Base-by-base conservation (phyloP, 345 rosid species). In the Isatis tinctoria region DNA sequence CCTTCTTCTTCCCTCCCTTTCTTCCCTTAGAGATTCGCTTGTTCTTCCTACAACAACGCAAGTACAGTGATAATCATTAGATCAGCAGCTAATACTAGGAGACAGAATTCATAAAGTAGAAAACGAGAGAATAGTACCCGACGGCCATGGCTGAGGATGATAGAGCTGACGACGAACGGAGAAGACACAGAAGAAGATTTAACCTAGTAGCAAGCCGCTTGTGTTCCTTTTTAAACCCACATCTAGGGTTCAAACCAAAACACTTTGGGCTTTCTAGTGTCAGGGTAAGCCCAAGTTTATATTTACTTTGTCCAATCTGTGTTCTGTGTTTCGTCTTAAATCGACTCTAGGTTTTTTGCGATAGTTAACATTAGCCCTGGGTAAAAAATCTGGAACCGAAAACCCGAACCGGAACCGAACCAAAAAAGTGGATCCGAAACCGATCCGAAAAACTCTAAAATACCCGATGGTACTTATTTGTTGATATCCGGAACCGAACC, bases 1-100 rank as follows among this genome's bases (percentile, higher is more conserved):
- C 82, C 85, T 95, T 95, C 97, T 95, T 95, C 83, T 95, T 90
- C 24, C 99, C 88, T 61, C 97, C 97, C 79, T 90, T 95, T 88
- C 88, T 90, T 27, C 99, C 96, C 87, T 92, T 95, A 2, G 99
- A 95, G 80, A 95, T 91, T 79, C 97, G 74, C 92, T 95, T 95
- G 90, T 95, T 90, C 87, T 95, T 92, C 68, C 97, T 86, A 77
- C 37, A 72, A 77, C 37, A 72, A 61, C 17, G 30, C 26, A 49
- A 47, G 37, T 37, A 11, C 9, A 79, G 4, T 0, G 3, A 4
- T 5, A 24, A 30, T 43, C 14, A 27, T 16, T 18, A 28, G 33
- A 68, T 66, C 58, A 40, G 53, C 32, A 30, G 30, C 3, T 9
- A 6, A 4, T 22, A 64, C 48, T 26, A 44, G 0, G n/a, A 22